Conservation (phyloP, 2,329 filamentous ascomycete species). For the Aspergillus brasiliensis region DNA sequence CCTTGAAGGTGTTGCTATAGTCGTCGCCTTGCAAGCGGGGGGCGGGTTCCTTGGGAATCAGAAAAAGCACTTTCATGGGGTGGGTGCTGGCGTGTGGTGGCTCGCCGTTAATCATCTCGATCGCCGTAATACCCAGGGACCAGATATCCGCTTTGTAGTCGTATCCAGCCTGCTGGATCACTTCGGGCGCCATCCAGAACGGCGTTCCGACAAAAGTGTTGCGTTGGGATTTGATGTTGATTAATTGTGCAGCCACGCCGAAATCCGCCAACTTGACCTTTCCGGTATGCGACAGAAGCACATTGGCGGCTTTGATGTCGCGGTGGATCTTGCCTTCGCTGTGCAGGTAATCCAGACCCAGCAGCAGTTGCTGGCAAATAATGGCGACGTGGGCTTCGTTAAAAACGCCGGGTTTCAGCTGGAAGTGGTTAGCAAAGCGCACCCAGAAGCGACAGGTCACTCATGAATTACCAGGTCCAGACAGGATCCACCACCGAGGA, state of each 20-base stretch:
- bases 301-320: slow-evolving; percentile 95
- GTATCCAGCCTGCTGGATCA: slow-evolving; percentile 81
- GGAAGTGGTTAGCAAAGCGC: slow-evolving; percentile 1
- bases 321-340: slow-evolving; percentile 93
- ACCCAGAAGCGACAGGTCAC: not conserved
- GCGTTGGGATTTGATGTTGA: slow-evolving; percentile 94
- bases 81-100: slow-evolving; percentile 84
- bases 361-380: slow-evolving; percentile 85
- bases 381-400: slow-evolving; percentile 90
- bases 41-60: slow-evolving; percentile 85
- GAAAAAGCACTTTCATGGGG: slow-evolving; percentile 90
- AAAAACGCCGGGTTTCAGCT: slow-evolving; percentile 90
- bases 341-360: slow-evolving; percentile 90
- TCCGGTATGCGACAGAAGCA: slow-evolving; percentile 85
- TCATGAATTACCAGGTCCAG: slow-evolving; percentile 73
- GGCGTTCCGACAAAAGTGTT: slow-evolving; percentile 98
- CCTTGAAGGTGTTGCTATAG: slow-evolving; percentile 89
- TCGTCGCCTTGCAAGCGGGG: slow-evolving; percentile 77
- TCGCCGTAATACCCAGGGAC: slow-evolving; percentile 88
- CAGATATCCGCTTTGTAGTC: slow-evolving; percentile 93
- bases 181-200: slow-evolving; percentile 96
- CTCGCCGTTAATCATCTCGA: slow-evolving; percentile 85
- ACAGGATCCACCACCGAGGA: slow-evolving; percentile 90
- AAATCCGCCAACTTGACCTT: slow-evolving; percentile 97
- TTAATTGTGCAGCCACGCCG: slow-evolving; percentile 92